Evolutionary conservation across 2,329 filamentous ascomycete genomes (phyloP).

Genomic region (Tolypocladium tropicale): DNA sequence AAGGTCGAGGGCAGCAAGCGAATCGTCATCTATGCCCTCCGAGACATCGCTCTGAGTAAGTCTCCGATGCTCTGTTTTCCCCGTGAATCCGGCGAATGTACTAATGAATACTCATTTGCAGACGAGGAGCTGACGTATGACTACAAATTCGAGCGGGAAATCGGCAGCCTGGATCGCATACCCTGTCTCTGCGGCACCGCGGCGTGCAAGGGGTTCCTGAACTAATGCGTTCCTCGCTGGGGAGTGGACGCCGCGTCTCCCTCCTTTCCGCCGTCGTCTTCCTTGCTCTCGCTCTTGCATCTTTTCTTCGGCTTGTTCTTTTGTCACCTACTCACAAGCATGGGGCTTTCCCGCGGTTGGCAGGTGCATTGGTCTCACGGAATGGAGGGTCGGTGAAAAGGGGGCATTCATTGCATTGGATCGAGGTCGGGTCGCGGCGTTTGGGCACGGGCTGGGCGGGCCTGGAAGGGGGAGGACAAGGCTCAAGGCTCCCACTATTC

Average conservation of each 20-base stretch:
- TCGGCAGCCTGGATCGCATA: constrained; percentile 88
- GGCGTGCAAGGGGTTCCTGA: constrained; percentile 97
- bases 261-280: neutral
- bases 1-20: constrained; percentile 96
- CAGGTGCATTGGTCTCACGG: neutral
- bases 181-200: constrained; percentile 94
- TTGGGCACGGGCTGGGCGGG: neutral
- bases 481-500: neutral
- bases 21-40: constrained; percentile 96
- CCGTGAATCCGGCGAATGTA: neutral
- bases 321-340: neutral
- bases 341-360: neutral
- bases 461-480: neutral
- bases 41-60: constrained; percentile 91
- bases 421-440: constrained; percentile 3
- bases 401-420: constrained; percentile 2
- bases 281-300: neutral
- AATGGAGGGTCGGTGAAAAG: neutral
- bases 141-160: constrained; percentile 98
- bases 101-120: constrained; percentile 30
- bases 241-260: neutral
- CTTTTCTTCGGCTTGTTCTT: neutral
- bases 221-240: constrained; percentile 42
- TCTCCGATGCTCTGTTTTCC: constrained; percentile 11
- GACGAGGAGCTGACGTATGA: constrained; percentile 99